phyloP scores from a whole-genome alignment of 1,139 yeast species.

The Candida albicans region DNA sequence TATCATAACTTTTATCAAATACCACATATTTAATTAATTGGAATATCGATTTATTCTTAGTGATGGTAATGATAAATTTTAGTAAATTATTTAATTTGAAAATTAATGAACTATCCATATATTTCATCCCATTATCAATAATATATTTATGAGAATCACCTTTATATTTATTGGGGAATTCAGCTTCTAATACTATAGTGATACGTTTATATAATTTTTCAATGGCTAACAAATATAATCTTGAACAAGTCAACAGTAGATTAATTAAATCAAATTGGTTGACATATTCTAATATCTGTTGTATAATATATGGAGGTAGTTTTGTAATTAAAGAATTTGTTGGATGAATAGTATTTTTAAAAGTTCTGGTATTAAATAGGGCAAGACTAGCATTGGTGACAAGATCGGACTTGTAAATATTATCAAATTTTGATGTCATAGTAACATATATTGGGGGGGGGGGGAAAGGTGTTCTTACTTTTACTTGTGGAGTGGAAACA shows the following conservation, averaged over 20 bases:
- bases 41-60: constrained; percentile 20
- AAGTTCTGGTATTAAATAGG: neutral
- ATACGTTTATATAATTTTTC: constrained; percentile 32
- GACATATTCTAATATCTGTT: constrained; percentile 22
- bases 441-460: no score
- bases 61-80: constrained; percentile 22
- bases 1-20: constrained; percentile 34
- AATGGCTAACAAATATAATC: constrained; percentile 24
- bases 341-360: constrained; percentile 9
- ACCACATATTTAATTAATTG: constrained; percentile 31
- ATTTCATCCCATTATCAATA: constrained; percentile 30
- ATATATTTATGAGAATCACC: constrained; percentile 20
- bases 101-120: constrained; percentile 36
- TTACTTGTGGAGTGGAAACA: no score
- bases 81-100: constrained; percentile 20
- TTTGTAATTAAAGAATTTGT: constrained; percentile 7
- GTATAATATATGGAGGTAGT: constrained; percentile 11
- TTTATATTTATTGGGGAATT: constrained; percentile 27
- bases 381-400: no score
- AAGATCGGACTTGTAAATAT: neutral
- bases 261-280: constrained; percentile 34
- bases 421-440: neutral
- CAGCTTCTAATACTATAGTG: constrained; percentile 32
- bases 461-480: no score
- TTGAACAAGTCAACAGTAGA: constrained; percentile 25